Conservation (phyloP, 805 yeast genomes). For the Clavispora asparagi region DNA sequence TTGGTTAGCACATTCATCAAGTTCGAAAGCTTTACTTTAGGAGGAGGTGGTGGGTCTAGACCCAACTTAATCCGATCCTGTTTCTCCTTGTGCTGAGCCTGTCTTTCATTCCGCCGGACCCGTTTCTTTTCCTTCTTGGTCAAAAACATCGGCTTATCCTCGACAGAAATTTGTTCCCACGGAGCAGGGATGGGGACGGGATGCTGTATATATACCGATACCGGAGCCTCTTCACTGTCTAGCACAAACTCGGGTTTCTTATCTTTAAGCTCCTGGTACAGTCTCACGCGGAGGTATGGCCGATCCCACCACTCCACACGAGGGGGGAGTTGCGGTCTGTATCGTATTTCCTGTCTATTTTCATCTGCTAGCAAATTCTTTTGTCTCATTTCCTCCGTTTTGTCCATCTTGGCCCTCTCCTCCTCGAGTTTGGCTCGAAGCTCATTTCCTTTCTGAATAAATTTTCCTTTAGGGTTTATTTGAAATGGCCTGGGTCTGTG, state of each 20-base stretch:
- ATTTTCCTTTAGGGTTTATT: slow-evolving; percentile 63
- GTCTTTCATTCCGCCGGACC: slow-evolving; percentile 65
- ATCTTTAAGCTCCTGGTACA: slow-evolving; percentile 32
- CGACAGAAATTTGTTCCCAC: slow-evolving; percentile 44
- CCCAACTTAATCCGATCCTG: slow-evolving; percentile 81
- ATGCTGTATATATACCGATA: slow-evolving; percentile 74
- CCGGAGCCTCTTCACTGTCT: slow-evolving; percentile 41
- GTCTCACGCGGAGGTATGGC: slow-evolving; percentile 41
- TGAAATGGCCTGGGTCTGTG: slow-evolving; percentile 32
- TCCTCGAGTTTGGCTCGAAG: slow-evolving; percentile 37
- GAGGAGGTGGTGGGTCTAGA: slow-evolving; percentile 79
- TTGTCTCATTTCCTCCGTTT: slow-evolving; percentile 24
- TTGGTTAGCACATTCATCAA: slow-evolving; percentile 82
- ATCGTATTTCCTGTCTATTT: slow-evolving; percentile 51
- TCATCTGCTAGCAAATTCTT: slow-evolving; percentile 49
- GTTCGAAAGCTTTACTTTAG: slow-evolving; percentile 80
- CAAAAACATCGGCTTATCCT: slow-evolving; percentile 47
- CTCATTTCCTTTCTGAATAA: slow-evolving; percentile 48
- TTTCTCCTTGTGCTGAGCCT: slow-evolving; percentile 55
- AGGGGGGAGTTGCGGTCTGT: slow-evolving; percentile 50
- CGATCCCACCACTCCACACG: slow-evolving; percentile 87
- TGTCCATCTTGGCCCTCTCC: slow-evolving; percentile 19
- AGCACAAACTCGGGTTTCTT: slow-evolving; percentile 20
- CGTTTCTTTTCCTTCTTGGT: slow-evolving; percentile 77
- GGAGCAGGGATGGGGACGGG: slow-evolving; percentile 65